These are phyloP conservation scores for Flaveria trinervia DNA, from an alignment of 129 eudicot genomes.

Conservation along the genomic window DNA sequence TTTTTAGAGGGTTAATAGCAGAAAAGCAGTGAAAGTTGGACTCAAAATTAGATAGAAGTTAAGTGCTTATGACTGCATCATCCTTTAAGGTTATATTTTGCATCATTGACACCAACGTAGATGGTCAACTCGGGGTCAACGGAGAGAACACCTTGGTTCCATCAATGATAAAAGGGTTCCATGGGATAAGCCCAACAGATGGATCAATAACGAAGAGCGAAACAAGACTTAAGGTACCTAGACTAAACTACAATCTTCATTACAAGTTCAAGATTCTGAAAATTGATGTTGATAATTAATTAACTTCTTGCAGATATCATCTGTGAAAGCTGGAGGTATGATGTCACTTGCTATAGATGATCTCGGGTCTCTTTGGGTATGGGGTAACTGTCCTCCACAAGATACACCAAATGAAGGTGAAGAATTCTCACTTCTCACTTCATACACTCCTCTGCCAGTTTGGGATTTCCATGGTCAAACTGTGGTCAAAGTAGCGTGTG, in stretches of 20 bases:
- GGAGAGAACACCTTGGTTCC: constrained; percentile 68
- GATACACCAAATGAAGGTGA: constrained; percentile 46
- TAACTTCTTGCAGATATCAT: constrained; percentile 49
- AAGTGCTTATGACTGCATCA: neutral
- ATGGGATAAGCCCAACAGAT: constrained; percentile 43
- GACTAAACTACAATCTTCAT: neutral
- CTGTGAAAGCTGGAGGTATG: constrained; percentile 92
- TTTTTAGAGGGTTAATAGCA: neutral
- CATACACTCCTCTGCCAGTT: constrained; percentile 58
- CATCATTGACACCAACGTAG: constrained; percentile 59
- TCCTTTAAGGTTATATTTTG: neutral
- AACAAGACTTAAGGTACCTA: constrained; percentile 58
- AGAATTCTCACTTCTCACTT: constrained; percentile 46
- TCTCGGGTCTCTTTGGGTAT: constrained; percentile 79
- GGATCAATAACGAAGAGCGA: constrained; percentile 40
- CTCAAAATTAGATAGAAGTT: too few species aligned
- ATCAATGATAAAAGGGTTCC: constrained; percentile 57
- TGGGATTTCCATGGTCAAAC: constrained; percentile 86
- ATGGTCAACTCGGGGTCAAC: constrained; percentile 77
- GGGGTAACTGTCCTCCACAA: constrained; percentile 88
- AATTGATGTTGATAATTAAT: constrained; percentile 6
- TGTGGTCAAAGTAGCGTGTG: constrained; percentile 95
- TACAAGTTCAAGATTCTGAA: neutral
- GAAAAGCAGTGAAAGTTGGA: too few species aligned
- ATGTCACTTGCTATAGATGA: constrained; percentile 90